These are phyloP conservation scores for Nicotiana rustica DNA, from an alignment of 305 asterid species.

Conservation along the genomic window DNA sequence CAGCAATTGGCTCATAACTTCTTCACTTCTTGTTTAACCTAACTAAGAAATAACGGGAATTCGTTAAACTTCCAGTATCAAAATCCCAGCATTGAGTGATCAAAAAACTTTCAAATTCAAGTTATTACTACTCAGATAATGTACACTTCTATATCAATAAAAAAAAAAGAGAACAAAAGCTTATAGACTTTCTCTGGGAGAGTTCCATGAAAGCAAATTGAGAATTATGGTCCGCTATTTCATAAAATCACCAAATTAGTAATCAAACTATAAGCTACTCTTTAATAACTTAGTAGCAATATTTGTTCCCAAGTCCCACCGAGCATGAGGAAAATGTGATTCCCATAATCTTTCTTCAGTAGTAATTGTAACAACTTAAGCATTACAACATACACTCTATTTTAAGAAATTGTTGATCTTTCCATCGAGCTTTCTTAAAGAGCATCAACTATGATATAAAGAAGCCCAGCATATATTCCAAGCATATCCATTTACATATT, in stretches of 20 bases:
- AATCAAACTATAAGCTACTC: not conserved
- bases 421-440: not conserved
- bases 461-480: no score
- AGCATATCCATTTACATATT: no score
- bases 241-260: not conserved
- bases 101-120: constrained; percentile 3
- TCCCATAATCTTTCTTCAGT: not conserved
- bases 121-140: not conserved
- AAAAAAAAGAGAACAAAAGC: not conserved
- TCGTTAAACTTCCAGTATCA: not conserved
- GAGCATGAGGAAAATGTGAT: not conserved
- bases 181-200: not conserved
- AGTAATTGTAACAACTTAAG: not conserved
- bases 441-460: no score
- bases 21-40: constrained; percentile 1
- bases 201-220: not conserved
- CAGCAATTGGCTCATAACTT: constrained; percentile 2
- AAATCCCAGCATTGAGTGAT: not conserved
- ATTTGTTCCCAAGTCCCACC: not conserved
- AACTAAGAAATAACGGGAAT: constrained; percentile 6
- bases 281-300: not conserved
- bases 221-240: not conserved
- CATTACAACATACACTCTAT: not conserved
- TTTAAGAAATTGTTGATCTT: not conserved
- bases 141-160: not conserved